A percentile compares a stretch with the other conserved stretches of the same genome.
These are phyloP conservation scores for Cryptomeria japonica DNA, from an alignment of 75 land plant genomes.

Conservation along the genomic window DNA sequence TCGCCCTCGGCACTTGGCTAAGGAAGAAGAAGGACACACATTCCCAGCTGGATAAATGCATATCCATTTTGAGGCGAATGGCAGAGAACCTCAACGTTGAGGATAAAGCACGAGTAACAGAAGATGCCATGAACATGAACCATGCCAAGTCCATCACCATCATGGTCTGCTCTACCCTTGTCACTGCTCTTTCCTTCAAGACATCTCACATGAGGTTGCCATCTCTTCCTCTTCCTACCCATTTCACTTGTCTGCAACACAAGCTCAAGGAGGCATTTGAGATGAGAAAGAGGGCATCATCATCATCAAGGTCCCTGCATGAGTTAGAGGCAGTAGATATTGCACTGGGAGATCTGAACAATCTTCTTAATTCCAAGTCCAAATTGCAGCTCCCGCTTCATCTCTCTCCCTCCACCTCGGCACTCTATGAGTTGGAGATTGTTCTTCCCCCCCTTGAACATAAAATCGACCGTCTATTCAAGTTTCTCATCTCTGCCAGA, in stretches of 20 bases:
- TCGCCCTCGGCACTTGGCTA: background rate
- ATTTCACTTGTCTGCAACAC: background rate
- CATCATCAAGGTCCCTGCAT: background rate
- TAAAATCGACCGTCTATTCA: background rate
- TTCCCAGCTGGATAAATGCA: background rate
- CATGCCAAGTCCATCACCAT: background rate
- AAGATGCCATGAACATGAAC: background rate
- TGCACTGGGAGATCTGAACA: background rate
- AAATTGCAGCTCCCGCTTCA: background rate
- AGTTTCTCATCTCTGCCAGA: background rate
- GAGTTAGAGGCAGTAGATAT: background rate
- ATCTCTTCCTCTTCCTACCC: no score
- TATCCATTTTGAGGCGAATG: background rate
- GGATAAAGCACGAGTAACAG: background rate
- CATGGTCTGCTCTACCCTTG: background rate
- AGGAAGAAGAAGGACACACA: background rate
- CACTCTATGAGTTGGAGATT: background rate
- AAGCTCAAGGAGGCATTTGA: background rate
- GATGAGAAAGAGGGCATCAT: background rate
- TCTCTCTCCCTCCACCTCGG: background rate
- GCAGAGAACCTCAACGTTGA: background rate
- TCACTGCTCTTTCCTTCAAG: background rate
- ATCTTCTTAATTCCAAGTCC: background rate
- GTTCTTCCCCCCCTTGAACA: background rate
- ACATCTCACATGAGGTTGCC: background rate